phyloP scores from a whole-genome alignment of 768 basidiomycete genomes.

The Strobilomyces dryophilus region DNA sequence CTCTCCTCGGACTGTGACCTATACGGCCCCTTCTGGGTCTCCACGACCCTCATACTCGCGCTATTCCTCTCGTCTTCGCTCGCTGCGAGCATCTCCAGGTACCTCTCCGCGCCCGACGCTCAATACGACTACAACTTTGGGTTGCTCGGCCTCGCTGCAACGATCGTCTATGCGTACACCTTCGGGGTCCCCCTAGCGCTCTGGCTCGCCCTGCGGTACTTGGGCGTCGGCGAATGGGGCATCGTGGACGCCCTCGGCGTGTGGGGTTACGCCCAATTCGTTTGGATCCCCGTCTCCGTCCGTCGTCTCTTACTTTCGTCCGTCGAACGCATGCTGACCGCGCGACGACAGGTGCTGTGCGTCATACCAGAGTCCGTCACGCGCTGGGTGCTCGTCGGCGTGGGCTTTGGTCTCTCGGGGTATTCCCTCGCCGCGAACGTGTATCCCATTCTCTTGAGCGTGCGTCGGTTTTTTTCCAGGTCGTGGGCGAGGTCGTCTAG shows the following conservation, averaged over 20 bases:
- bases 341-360: conserved; percentile 63
- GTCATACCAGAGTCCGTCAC: conserved; percentile 80
- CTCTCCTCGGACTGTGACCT: conserved; percentile 58
- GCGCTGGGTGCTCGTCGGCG: conserved; percentile 73
- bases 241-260: conserved; percentile 77
- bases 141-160: conserved; percentile 75
- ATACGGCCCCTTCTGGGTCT: conserved; percentile 96
- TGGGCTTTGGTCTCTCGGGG: conserved; percentile 77
- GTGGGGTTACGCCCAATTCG: conserved; percentile 80
- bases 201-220: conserved; percentile 81
- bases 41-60: conserved; percentile 90
- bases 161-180: conserved; percentile 85
- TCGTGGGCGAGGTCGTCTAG: background rate
- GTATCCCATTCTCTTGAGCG: conserved; percentile 84
- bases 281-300: conserved; percentile 87
- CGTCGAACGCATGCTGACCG: background rate
- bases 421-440: conserved; percentile 83
- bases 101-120: conserved; percentile 58
- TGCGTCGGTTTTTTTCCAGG: conserved; percentile 35
- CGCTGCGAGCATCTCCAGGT: conserved; percentile 82
- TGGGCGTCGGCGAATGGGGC: conserved; percentile 88
- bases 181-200: conserved; percentile 75
- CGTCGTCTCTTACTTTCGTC: conserved; percentile 23
- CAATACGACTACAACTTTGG: conserved; percentile 82
- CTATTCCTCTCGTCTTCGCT: conserved; percentile 94